A percentile compares a stretch with the other conserved stretches of the same genome.
phyloP scores from a whole-genome alignment of 352 stramenopile genomes.

The Phytopythium kandeliae region DNA sequence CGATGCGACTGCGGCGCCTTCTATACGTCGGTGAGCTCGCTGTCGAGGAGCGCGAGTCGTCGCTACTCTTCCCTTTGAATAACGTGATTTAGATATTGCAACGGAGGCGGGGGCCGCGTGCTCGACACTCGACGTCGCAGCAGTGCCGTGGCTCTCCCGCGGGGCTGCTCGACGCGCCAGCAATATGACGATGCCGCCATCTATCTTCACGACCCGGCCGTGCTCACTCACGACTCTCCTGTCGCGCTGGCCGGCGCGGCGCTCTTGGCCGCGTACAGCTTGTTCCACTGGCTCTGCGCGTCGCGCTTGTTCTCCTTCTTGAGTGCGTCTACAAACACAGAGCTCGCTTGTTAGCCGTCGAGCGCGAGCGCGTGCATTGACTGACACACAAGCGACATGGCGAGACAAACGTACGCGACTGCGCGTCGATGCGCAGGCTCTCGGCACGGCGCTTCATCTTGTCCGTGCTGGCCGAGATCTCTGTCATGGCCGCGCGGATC shows the following conservation, averaged over 20 bases:
- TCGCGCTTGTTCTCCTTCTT: conserved; percentile 80
- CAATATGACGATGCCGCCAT: too few relatives aligned
- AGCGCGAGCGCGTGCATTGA: too few relatives aligned
- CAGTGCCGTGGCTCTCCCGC: too few relatives aligned
- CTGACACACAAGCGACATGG: background rate
- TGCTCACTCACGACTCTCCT: background rate
- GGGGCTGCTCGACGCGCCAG: too few relatives aligned
- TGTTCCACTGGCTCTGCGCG: conserved; percentile 71
- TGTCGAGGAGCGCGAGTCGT: too few relatives aligned
- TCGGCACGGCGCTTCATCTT: conserved; percentile 72
- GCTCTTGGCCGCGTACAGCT: conserved; percentile 64
- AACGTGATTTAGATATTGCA: conserved; percentile 7
- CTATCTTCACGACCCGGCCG: too few relatives aligned
- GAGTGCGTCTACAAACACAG: conserved; percentile 45
- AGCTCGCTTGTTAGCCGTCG: too few relatives aligned
- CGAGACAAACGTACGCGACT: conserved; percentile 52
- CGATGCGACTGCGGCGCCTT: background rate
- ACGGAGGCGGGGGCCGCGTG: conserved; percentile 3
- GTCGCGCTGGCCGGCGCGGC: conserved; percentile 7
- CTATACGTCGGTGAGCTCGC: background rate
- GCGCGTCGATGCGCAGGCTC: conserved; percentile 60
- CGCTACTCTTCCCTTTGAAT: conserved; percentile 1
- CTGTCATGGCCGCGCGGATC: conserved; percentile 52
- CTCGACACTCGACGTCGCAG: background rate
- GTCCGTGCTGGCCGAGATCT: conserved; percentile 52